Percentiles rank a stretch among this genome's conserved stretches.
phyloP scores from a whole-genome alignment of 176 grass and related monocot genomes.

The Melocanna baccifera region DNA sequence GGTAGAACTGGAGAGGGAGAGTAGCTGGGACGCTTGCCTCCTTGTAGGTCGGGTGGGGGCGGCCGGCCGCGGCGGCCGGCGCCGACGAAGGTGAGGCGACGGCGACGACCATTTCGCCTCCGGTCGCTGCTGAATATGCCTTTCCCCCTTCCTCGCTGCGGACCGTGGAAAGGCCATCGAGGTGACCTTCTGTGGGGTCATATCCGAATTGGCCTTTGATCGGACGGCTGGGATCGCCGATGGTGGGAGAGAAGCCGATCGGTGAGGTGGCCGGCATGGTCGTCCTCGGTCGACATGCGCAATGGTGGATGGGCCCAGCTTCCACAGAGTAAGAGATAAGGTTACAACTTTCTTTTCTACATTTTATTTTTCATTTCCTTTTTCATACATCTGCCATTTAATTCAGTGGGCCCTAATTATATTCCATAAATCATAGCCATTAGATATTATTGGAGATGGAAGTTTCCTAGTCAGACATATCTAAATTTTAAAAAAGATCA shows the following conservation, averaged over 20 bases:
- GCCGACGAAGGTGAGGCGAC: conserved; percentile 31
- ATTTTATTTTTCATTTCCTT: background rate
- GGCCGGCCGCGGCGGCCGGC: conserved; percentile 8
- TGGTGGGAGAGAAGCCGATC: background rate
- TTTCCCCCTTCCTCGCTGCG: no score
- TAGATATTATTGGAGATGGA: no score
- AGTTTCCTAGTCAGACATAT: no score
- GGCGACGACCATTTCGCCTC: conserved; percentile 18
- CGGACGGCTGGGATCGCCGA: background rate
- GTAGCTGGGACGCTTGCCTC: conserved; percentile 21
- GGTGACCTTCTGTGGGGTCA: background rate
- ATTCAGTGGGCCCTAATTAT: no score
- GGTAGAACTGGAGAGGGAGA: background rate
- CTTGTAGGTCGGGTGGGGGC: conserved; percentile 33
- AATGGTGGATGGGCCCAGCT: background rate
- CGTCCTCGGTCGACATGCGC: no score
- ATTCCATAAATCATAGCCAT: no score
- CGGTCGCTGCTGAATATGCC: background rate
- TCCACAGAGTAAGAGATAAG: background rate
- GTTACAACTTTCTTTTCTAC: background rate
- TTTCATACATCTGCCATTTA: no score
- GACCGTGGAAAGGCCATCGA: no score
- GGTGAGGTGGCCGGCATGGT: background rate
- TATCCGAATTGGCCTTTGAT: background rate
- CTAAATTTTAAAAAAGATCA: no score